Base-by-base conservation (phyloP, 257 asterid genomes). In the Euphrasia confusa region DNA sequence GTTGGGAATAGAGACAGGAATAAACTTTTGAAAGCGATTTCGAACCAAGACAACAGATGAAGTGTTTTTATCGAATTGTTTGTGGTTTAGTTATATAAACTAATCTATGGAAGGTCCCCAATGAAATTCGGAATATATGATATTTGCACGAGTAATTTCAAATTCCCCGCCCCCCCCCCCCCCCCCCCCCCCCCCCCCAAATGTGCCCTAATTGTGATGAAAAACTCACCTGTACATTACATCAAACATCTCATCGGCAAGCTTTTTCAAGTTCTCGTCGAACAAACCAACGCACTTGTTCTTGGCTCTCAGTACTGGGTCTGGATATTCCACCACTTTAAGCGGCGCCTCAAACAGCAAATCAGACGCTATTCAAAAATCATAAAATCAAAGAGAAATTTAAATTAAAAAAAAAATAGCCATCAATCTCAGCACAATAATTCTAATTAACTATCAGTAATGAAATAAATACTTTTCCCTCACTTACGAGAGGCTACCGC, bases 241-340 rank as follows among this genome's bases (percentile, higher is more conserved):
- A 69, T 89, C 94, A 74, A 93, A 93, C 99, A 93, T 93, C 79
- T 85, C 97, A 48, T 77, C 80, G 0, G 78, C 96, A 61, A 93
- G 72, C 71, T 65, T 89, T 70, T 89, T 85, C 88, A 89, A 79
- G 76, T 77, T 83, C 58, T 67, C 83, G 63, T 93, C 96, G 69
- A 93, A 93, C 12, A 75, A 61, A 27, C 12, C 59, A 14, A 93
- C 72, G 59, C 80, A 70, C 74, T 89, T 93, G 75, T 87, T 93
- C 81, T 80, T 93, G 24, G 86, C 84, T 78, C 99, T 80, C 74
- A 92, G 30, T 14, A 83, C n/a, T 3, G 96, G 95, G 73, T 83
- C 83, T 0, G 99, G 99, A 79, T 92, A 92, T 73, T 84, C 81
- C 59, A 92, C 77, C 21, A 92, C 63, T 58, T 76, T 69, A 39